Percentiles rank a stretch among this genome's conserved stretches.
Evolutionary conservation across 306 rosid species (phyloP).

Genomic region (Datisca glomerata): DNA sequence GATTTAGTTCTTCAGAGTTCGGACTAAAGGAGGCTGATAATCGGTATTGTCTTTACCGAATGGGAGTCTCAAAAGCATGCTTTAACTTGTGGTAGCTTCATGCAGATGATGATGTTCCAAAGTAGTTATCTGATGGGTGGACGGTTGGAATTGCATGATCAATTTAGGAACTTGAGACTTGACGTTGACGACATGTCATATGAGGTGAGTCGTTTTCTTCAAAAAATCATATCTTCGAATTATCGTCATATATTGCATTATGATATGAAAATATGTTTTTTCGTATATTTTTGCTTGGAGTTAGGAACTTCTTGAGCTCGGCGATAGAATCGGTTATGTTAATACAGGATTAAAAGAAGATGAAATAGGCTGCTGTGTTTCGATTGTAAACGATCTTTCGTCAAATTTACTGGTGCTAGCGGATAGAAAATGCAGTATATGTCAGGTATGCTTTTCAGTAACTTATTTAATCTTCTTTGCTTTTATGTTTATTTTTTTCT

Average conservation of each 20-base stretch:
- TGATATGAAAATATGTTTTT: no score
- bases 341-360: constrained; percentile 81
- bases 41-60: neutral
- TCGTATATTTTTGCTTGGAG: neutral
- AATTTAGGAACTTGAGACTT: constrained; percentile 79
- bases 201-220: constrained; percentile 39
- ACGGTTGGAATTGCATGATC: constrained; percentile 43
- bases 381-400: constrained; percentile 29
- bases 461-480: neutral
- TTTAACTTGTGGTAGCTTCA: neutral
- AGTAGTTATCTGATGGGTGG: constrained; percentile 70
- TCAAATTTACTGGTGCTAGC: constrained; percentile 24
- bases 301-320: constrained; percentile 81
- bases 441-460: constrained; percentile 48
- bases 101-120: constrained; percentile 75
- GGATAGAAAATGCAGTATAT: constrained; percentile 70
- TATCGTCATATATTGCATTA: neutral
- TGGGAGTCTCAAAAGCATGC: neutral
- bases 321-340: constrained; percentile 84
- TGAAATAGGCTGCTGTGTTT: constrained; percentile 46
- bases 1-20: no score
- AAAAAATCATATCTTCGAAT: neutral
- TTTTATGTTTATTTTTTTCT: neutral
- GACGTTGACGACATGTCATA: constrained; percentile 91
- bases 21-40: no score